phyloP scores from a whole-genome alignment of 495 filamentous ascomycete genomes.

The Penicillium subrubescens region DNA sequence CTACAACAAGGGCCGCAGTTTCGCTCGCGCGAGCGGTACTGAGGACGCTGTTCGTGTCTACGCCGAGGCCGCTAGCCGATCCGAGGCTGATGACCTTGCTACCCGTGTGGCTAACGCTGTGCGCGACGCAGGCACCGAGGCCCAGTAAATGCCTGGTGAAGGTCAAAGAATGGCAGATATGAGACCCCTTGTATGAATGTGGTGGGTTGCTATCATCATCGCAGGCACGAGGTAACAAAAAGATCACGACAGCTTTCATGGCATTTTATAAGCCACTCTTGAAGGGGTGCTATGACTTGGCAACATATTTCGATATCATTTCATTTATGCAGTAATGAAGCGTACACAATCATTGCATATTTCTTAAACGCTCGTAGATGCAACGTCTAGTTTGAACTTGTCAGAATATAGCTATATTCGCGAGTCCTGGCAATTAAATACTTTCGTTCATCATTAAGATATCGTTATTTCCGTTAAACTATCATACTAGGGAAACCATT shows the following conservation, averaged over 20 bases:
- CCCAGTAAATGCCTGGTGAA: conserved; percentile 2
- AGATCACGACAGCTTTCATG: conserved; percentile 1
- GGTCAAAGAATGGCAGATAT: background rate
- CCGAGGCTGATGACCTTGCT: conserved; percentile 84
- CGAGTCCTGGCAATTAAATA: too few species aligned
- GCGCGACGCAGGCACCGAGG: conserved; percentile 41
- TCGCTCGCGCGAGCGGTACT: conserved; percentile 90
- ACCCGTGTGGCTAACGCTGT: conserved; percentile 78
- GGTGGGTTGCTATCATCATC: background rate
- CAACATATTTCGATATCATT: conserved; percentile 24
- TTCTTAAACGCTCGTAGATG: background rate
- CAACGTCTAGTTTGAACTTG: background rate
- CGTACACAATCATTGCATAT: conserved; percentile 5
- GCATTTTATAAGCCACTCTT: background rate
- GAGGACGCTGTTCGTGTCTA: conserved; percentile 97
- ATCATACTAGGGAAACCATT: too few species aligned
- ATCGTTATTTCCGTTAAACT: too few species aligned
- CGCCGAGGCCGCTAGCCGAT: conserved; percentile 87
- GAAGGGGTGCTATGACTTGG: conserved; percentile 10
- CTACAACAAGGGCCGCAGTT: conserved; percentile 85
- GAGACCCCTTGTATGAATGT: background rate
- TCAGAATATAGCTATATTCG: background rate
- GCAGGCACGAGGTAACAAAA: conserved; percentile 1
- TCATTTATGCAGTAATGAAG: conserved; percentile 28
- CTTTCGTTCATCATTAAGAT: too few species aligned